Evolutionary conservation across 1,284 basidiomycete species (phyloP), one percentile per base, ranked within the genome.

Genomic region (Ceratobasidium sp.): DNA sequence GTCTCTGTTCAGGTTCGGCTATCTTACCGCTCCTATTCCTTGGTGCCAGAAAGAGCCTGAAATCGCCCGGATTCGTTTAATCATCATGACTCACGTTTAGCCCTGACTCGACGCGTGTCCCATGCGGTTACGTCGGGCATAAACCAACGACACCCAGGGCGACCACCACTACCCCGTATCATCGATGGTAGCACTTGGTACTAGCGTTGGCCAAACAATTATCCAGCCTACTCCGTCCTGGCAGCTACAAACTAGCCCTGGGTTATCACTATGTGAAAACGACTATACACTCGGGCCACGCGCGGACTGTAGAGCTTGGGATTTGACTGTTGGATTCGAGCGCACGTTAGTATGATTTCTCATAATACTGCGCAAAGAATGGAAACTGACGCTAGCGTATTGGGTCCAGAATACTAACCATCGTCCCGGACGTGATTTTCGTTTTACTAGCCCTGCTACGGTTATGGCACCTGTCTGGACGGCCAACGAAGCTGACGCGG

Each of bases 311-410:
- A 27, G 66, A 54, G 33, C 48, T n/a, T 52, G 48, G 48, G 66
- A 68, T 20, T 68, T 68, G 18, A 68, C 66, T 20, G 27, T 68
- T 38, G 52, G 50, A 7, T 68, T 68, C 14, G 66, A 68, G 52
- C 66, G 35, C 33, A 18, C 14, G 66, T 68, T 14, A 52, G 66
- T 68, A 5, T 33, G 7, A 14, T 23, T 10, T 38, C 44, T n/a
- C 18, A 6, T 65, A 3, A 14, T 14, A 12, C 3, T 35, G 38
- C 12, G 44, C 18, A 35, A 68, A 50, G 50, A 7, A n/a, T 30
- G 1, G 16, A 7, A 38, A 14, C 54, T 55, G 12, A 55, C 8
- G 20, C 27, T 55, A 7, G 18, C 20, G 8, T 18, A 3, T 52
- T 18, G 18, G 41, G 35, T 35, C 18, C 12, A 68, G 66, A 16